Conservation (phyloP, 345 rosid genomes). For the Murraya koenigii region DNA sequence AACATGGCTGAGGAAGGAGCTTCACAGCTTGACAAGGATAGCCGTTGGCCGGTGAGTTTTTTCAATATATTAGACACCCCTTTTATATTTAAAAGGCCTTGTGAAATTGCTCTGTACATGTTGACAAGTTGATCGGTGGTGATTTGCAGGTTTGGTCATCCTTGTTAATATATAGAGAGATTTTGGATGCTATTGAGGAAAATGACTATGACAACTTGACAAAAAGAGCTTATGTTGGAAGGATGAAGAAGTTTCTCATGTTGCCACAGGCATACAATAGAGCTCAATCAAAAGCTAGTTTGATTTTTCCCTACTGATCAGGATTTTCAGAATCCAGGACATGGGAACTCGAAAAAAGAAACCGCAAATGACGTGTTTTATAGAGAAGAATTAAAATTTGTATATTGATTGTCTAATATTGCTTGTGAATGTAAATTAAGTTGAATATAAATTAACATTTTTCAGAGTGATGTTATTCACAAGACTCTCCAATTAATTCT, state of each 20-base stretch:
- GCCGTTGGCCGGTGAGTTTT: conserved; percentile 60
- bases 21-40: conserved; percentile 49
- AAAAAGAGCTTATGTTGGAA: conserved; percentile 54
- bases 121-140: background rate
- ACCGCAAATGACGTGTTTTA: background rate
- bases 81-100: too few species aligned
- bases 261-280: conserved; percentile 45
- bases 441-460: too few species aligned
- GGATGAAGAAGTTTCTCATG: conserved; percentile 40
- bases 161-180: conserved; percentile 40
- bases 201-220: conserved; percentile 58
- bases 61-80: background rate
- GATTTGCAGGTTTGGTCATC: conserved; percentile 59
- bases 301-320: background rate
- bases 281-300: conserved; percentile 28
- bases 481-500: too few species aligned
- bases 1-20: conserved; percentile 59
- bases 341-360: background rate
- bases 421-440: background rate
- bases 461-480: too few species aligned
- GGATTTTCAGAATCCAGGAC: background rate
- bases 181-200: conserved; percentile 55
- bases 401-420: background rate
- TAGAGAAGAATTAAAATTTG: background rate
- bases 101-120: background rate